phyloP scores from a whole-genome alignment of 495 filamentous ascomycete genomes.

The Schizothecium vesticola region DNA sequence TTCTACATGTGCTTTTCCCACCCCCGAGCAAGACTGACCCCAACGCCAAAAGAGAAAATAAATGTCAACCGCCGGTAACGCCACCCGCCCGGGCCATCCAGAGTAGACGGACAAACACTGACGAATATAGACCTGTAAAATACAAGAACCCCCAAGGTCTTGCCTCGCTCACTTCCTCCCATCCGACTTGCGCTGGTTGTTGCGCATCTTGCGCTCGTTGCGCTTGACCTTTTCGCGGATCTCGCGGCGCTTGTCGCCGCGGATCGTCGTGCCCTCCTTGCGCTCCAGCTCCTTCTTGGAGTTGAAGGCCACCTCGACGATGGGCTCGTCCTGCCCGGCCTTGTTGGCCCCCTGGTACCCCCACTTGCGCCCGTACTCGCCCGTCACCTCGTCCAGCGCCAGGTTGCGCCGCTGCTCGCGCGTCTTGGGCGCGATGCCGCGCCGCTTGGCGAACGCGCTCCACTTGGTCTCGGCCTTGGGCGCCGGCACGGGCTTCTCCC shows the following conservation, averaged over 20 bases:
- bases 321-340: constrained; percentile 58
- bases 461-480: constrained; percentile 83
- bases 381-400: constrained; percentile 75
- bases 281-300: constrained; percentile 64
- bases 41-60: constrained; percentile 1
- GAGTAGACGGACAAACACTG: neutral
- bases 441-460: constrained; percentile 91
- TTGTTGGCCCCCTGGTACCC: constrained; percentile 86
- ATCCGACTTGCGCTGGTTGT: constrained; percentile 54
- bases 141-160: no score
- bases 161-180: constrained; percentile 34
- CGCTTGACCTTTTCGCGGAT: constrained; percentile 58
- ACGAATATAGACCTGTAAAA: neutral
- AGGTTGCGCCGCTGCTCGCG: constrained; percentile 58
- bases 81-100: neutral
- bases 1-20: neutral
- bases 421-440: constrained; percentile 83
- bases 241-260: constrained; percentile 58
- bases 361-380: constrained; percentile 89
- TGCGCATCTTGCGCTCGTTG: constrained; percentile 63
- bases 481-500: constrained; percentile 82
- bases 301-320: constrained; percentile 86
- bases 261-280: constrained; percentile 53
- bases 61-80: neutral
- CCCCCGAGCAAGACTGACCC: neutral